Evolutionary conservation across 345 rosid genomes (phyloP), one percentile per base, ranked within the genome.

Genomic region (Clausena lansium): DNA sequence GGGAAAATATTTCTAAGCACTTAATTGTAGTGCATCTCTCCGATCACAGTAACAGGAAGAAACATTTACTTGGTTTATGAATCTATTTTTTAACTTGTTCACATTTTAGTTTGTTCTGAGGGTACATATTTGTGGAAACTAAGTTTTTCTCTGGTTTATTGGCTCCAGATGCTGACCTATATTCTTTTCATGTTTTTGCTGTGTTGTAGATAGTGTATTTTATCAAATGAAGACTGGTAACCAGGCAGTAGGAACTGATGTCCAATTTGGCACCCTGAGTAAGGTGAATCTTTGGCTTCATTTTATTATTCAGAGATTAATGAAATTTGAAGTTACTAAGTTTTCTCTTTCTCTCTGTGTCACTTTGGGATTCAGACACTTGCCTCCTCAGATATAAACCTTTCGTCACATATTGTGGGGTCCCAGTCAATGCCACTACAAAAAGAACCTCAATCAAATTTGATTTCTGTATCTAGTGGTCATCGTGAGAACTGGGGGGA

Each of bases 401-500:
- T 79, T 54, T 81, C 83, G 39, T 66, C 84, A 66, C 64, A 81
- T 25, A 55, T 70, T 59, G 79, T 74, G 80, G 88, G 83, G 38
- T 70, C 86, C 55, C 90, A 82, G 63, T 72, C 75, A 28, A 38
- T 86, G 57, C 47, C 79, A 32, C 76, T 73, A 30, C 88, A 84
- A 76, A 86, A 83, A 67, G 84, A 83, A 82, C 75, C 84, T 38
- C 85, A 77, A 70, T 77, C 77, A 38, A 83, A 80, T 80, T 84
- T 80, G 67, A 79, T 82, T 72, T 83, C 97, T 73, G 79, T 81
- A 76, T 81, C 81, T 81, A 85, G 88, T 78, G 82, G 78, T 64
- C 83, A 81, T 67, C 84, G 70, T 63, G 91, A 90, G 79, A 86
- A 87, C 33, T 88, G 91, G 91, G 91, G 86, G 60, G 96, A 90